Conservation (phyloP, 176 grass and related monocot genomes). For the Olyra latifolia region DNA sequence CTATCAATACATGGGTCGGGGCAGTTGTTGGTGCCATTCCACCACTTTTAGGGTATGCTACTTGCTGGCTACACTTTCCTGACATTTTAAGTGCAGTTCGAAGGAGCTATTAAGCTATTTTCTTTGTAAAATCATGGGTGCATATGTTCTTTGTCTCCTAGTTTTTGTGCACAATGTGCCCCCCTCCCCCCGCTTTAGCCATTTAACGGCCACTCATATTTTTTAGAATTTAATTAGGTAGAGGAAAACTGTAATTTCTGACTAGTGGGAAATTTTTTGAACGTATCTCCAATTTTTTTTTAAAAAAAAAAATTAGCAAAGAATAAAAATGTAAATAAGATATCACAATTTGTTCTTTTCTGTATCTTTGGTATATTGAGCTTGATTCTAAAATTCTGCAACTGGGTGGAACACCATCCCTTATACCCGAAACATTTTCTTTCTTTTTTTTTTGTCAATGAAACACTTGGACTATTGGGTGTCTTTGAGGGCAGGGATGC, state of each 20-base stretch:
- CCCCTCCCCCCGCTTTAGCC: background rate
- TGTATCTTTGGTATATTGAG: background rate
- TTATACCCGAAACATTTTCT: constrained; percentile 8
- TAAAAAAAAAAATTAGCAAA: background rate
- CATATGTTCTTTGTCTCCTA: constrained; percentile 32
- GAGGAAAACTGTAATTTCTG: background rate
- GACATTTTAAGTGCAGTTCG: constrained; percentile 23
- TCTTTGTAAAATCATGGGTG: background rate
- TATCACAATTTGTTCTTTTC: background rate
- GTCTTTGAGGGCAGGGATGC: background rate
- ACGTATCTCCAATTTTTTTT: background rate
- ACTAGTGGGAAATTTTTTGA: background rate
- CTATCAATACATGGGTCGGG: constrained; percentile 98
- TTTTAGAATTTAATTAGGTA: background rate
- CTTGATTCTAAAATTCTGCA: background rate
- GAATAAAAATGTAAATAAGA: background rate
- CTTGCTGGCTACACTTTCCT: constrained; percentile 18
- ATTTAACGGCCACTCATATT: background rate
- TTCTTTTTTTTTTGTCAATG: background rate
- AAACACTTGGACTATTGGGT: background rate
- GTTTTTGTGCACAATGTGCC: background rate
- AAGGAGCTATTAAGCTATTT: constrained; percentile 3
- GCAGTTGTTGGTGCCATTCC: constrained; percentile 96
- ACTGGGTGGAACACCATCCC: background rate
- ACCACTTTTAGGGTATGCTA: constrained; percentile 85